Conservation (phyloP, 129 eudicot species). For the Pulicaria dysenterica region DNA sequence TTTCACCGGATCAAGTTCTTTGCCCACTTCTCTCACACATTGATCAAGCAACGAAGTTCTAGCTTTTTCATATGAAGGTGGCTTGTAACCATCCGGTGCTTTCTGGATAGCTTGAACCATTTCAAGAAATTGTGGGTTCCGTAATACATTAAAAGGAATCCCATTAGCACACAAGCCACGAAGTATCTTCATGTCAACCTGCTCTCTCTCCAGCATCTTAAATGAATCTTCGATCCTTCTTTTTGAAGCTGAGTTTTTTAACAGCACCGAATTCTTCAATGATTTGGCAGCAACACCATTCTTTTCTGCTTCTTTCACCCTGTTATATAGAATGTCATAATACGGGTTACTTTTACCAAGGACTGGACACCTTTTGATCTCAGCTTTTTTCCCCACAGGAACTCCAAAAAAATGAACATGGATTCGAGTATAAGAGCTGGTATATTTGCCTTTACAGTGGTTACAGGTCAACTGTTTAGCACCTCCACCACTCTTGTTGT, state of each 20-base stretch:
- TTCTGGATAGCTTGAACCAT: too few relatives aligned
- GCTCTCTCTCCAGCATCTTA: too few relatives aligned
- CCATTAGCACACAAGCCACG: too few relatives aligned
- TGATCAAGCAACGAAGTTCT: too few relatives aligned
- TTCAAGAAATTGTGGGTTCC: too few relatives aligned
- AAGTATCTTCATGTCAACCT: too few relatives aligned
- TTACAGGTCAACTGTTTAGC: not conserved
- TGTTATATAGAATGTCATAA: not conserved
- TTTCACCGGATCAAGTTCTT: too few relatives aligned
- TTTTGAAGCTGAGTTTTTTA: not conserved
- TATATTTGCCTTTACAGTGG: not conserved
- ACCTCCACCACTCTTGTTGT: not conserved
- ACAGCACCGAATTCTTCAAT: not conserved
- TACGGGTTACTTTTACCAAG: not conserved
- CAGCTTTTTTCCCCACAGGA: too few relatives aligned
- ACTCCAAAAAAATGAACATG: not conserved
- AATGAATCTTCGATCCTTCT: not conserved
- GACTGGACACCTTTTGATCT: not conserved
- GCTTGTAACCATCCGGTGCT: too few relatives aligned
- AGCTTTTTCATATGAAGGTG: too few relatives aligned
- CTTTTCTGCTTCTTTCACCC: not conserved
- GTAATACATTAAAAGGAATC: too few relatives aligned
- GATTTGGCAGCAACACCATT: not conserved
- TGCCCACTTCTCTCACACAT: too few relatives aligned
- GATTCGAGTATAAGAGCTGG: not conserved